Evolutionary conservation across 139 green algal genomes (phyloP), one percentile per base, ranked within the genome.

Genomic region (Tetratostichococcus sp.): DNA sequence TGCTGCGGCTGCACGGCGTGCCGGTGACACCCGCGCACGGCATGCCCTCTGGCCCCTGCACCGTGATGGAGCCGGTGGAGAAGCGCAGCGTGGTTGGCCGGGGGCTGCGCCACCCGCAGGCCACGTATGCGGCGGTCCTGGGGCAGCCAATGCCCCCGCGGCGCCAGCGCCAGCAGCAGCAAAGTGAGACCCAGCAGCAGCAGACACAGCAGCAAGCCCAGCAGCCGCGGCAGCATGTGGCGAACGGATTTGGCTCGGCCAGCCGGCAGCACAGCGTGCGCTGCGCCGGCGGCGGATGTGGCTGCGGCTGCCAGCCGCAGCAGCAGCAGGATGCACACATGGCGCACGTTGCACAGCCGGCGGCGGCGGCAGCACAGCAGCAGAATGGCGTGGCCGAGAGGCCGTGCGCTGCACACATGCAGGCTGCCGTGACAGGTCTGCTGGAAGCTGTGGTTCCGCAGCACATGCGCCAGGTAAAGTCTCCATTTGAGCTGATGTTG

Each of bases 1-100:
- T 93, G 62, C 79, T 93, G 31, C 72, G 75, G 25, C 35, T 88
- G 5, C 32, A 78, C 42, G 83, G 82, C 21, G 65, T 73, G 80
- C 65, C 70, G 23, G 79, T 77, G 33, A 31, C 65, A 8, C 11
- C 70, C 25, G 31, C 74, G 25, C 25, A 30, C 70, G 28, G 69
- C 67, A 58, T 69, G 30, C 21, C 71, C 33, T 19, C 50, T 23
- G 50, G 50, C 14, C 50, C 50, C 14, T 17, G 50, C 50, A 62
- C 50, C 14, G 50, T 62, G 14, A 62, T 62, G 50, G 50, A 62
- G 50, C 50, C 50, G 17, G 50, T 62, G 14, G 50, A 62, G 19
- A 62, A 62, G 50, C 50, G 50, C 14, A 28, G 17, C 50, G 50
- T 62, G 50, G 50, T 62, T 17, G 50, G 50, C 50, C 50, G 50